Evolutionary conservation across 192 early-diverging fungal species (phyloP).

Genomic region (Umbelopsis sp.): DNA sequence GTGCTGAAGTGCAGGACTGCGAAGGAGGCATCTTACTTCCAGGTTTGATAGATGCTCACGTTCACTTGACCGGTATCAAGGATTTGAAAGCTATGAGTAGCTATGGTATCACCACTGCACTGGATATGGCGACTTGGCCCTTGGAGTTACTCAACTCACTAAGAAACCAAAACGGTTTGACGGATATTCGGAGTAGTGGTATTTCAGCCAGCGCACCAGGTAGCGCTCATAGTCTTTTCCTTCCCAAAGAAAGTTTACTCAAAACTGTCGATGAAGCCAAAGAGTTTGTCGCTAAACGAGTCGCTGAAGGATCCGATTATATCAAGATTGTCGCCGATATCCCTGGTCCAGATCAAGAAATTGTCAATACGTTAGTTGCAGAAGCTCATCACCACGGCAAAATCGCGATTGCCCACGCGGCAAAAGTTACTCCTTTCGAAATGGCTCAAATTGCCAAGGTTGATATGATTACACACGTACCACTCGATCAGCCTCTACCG

Average conservation of each 20-base stretch:
- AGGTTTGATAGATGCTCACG: slow-evolving; percentile 11
- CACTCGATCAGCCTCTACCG: not conserved
- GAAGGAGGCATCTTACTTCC: slow-evolving; percentile 4
- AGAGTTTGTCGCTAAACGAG: not conserved
- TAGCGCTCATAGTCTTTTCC: not conserved
- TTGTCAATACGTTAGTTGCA: not conserved
- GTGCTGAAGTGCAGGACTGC: not conserved
- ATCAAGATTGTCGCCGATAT: slow-evolving; percentile 15
- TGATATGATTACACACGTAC: slow-evolving; percentile 8
- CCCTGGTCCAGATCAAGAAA: not conserved
- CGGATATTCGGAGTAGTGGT: not conserved
- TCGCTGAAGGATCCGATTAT: slow-evolving; percentile 1
- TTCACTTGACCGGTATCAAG: not conserved
- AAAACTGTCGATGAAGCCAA: not conserved
- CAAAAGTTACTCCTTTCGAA: not conserved
- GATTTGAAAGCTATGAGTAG: not conserved
- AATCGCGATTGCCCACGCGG: not conserved
- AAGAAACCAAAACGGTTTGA: not conserved
- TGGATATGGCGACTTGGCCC: slow-evolving; percentile 6
- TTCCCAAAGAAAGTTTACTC: not conserved
- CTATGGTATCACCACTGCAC: slow-evolving; percentile 1
- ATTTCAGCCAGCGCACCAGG: not conserved
- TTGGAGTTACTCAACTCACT: slow-evolving; percentile 5
- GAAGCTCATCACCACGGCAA: slow-evolving; percentile 12
- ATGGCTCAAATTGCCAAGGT: not conserved